Evolutionary conservation across 169 alveolate genomes (phyloP).

Genomic region (Fabrea salina): DNA sequence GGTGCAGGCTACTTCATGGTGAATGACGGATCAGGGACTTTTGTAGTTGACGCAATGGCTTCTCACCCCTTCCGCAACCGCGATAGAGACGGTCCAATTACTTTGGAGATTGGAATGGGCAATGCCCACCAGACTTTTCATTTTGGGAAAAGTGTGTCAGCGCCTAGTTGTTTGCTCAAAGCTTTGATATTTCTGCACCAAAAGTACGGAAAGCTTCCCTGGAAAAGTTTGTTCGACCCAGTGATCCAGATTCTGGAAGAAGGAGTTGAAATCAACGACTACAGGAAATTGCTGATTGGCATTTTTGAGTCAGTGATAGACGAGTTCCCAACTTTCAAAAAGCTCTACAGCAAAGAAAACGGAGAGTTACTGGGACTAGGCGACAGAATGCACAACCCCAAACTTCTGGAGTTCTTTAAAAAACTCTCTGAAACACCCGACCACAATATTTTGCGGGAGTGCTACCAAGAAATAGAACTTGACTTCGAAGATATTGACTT

Average conservation of each 20-base stretch:
- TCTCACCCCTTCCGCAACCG: not conserved
- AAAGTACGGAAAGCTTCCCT: not conserved
- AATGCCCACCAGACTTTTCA: not conserved
- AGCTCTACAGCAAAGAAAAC: not conserved
- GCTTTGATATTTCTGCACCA: not conserved
- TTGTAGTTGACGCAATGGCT: not conserved
- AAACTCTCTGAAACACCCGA: not conserved
- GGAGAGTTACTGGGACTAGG: not conserved
- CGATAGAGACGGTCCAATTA: not conserved
- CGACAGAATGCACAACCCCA: not conserved
- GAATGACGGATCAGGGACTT: not conserved
- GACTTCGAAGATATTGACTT: not conserved
- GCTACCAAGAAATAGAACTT: not conserved
- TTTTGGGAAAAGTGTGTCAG: not conserved
- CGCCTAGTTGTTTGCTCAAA: not conserved
- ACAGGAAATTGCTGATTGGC: not conserved
- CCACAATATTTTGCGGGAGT: not conserved
- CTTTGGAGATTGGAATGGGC: not conserved
- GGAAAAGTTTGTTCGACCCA: not conserved
- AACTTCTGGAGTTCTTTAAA: not conserved
- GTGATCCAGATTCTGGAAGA: not conserved
- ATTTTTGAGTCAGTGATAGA: not conserved
- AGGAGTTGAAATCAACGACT: not conserved
- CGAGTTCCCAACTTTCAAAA: not conserved
- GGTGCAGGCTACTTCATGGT: not conserved